phyloP scores from a whole-genome alignment of 1,284 basidiomycete species.

The Nidula niveotomentosa region DNA sequence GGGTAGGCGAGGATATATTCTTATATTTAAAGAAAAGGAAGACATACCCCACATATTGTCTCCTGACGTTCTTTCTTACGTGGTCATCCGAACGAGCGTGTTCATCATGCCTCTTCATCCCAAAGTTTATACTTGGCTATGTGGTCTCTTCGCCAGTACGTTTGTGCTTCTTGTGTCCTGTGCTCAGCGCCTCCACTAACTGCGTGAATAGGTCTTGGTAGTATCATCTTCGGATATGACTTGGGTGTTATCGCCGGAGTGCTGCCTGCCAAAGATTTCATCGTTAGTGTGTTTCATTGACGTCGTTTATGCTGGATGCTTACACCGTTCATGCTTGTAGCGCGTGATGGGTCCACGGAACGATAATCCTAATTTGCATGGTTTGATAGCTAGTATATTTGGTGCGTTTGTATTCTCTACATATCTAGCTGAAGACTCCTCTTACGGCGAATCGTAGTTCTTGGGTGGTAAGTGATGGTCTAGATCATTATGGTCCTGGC shows the following conservation, averaged over 20 bases:
- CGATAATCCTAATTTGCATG: constrained; percentile 28
- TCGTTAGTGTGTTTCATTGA: constrained; percentile 14
- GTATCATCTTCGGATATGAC: constrained; percentile 46
- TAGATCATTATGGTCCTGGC: background rate
- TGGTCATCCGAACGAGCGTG: background rate
- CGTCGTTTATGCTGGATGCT: background rate
- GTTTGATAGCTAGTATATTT: constrained; percentile 38
- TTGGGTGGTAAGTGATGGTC: constrained; percentile 25
- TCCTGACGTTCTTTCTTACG: background rate
- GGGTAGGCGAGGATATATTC: no score
- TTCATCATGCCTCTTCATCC: constrained; percentile 30
- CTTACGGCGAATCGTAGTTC: constrained; percentile 14
- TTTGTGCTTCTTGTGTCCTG: constrained; percentile 15
- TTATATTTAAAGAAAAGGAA: background rate
- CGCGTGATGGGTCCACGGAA: constrained; percentile 33
- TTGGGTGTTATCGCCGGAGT: constrained; percentile 41
- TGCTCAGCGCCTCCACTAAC: constrained; percentile 32
- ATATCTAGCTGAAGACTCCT: no score
- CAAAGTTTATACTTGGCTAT: constrained; percentile 61
- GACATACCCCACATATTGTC: background rate
- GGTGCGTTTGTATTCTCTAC: constrained; percentile 18
- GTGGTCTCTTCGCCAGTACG: constrained; percentile 55
- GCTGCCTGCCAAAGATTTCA: constrained; percentile 30
- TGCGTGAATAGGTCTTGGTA: constrained; percentile 38
- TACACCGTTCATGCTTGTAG: constrained; percentile 11